Evolutionary conservation across 1,284 basidiomycete species (phyloP).

Genomic region (Ustilago tritici): DNA sequence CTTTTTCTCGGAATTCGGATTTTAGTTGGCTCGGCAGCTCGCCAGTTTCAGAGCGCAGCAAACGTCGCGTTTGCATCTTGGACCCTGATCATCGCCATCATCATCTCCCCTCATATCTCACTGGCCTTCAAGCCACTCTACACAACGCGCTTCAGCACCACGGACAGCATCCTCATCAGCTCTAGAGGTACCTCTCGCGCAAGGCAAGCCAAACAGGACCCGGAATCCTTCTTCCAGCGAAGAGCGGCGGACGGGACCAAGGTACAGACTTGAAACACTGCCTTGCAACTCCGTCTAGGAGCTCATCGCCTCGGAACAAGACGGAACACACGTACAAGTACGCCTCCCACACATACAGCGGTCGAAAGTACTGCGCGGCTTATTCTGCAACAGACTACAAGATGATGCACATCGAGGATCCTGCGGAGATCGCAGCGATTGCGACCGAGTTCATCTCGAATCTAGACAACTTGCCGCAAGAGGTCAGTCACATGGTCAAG

Average conservation of each 20-base stretch:
- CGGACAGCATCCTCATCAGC: not conserved
- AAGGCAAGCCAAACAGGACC: no score
- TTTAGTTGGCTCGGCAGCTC: not conserved
- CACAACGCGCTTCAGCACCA: not conserved
- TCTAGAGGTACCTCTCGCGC: no score
- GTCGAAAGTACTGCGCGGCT: not conserved
- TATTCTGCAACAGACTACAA: not conserved
- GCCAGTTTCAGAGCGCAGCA: slow-evolving; percentile 12
- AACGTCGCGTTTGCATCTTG: slow-evolving; percentile 28
- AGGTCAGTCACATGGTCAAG: slow-evolving; percentile 65
- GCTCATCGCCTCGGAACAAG: not conserved
- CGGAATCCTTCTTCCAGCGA: no score
- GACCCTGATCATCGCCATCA: slow-evolving; percentile 38
- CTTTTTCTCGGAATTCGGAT: slow-evolving; percentile 34
- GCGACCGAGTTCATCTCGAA: slow-evolving; percentile 63
- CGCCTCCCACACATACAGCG: not conserved
- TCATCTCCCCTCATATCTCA: no score
- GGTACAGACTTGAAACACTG: no score
- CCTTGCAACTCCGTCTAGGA: no score
- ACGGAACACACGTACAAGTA: not conserved
- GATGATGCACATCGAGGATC: slow-evolving; percentile 62
- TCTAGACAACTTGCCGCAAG: slow-evolving; percentile 66
- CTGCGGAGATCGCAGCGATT: slow-evolving; percentile 66
- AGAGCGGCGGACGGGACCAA: no score
- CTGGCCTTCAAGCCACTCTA: not conserved